A percentile compares a stretch with the other conserved stretches of the same genome.
These are phyloP conservation scores for Omphalotus guepiniiformis DNA, from an alignment of 768 basidiomycete genomes.

Conservation along the genomic window DNA sequence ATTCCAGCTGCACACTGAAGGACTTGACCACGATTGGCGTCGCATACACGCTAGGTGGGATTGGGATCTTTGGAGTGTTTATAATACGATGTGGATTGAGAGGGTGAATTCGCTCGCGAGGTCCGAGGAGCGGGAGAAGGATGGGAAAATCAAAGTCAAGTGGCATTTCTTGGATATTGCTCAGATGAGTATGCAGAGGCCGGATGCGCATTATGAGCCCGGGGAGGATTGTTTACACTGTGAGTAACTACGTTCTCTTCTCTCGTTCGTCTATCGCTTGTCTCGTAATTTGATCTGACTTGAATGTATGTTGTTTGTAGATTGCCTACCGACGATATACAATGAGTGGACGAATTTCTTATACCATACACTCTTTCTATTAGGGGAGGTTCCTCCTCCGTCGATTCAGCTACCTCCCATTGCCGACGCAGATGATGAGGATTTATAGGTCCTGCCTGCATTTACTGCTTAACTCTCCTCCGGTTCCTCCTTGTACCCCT, in stretches of 20 bases:
- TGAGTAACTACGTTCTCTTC: constrained; percentile 11
- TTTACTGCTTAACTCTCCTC: no score
- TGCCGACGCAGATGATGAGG: no score
- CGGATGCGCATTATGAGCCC: constrained; percentile 26
- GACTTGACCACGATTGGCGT: constrained; percentile 13
- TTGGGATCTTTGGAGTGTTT: constrained; percentile 23
- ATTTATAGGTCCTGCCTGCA: no score
- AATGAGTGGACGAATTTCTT: constrained; percentile 24
- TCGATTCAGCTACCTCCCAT: no score
- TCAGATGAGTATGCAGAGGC: constrained; percentile 21
- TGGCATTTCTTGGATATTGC: constrained; percentile 26
- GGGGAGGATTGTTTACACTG: constrained; percentile 25
- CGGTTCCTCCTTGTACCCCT: no score
- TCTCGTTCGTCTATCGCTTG: neutral
- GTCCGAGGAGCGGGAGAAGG: constrained; percentile 11
- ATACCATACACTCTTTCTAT: no score
- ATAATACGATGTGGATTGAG: constrained; percentile 20
- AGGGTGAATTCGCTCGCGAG: no score
- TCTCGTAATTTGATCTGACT: no score
- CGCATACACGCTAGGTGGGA: constrained; percentile 22
- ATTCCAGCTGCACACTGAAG: constrained; percentile 18
- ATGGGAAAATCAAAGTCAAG: constrained; percentile 11
- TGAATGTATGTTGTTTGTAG: constrained; percentile 11
- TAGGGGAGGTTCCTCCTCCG: no score
- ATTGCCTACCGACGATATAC: constrained; percentile 21